Conservation (phyloP, 495 filamentous ascomycete species). For the Penicillium pulvis region DNA sequence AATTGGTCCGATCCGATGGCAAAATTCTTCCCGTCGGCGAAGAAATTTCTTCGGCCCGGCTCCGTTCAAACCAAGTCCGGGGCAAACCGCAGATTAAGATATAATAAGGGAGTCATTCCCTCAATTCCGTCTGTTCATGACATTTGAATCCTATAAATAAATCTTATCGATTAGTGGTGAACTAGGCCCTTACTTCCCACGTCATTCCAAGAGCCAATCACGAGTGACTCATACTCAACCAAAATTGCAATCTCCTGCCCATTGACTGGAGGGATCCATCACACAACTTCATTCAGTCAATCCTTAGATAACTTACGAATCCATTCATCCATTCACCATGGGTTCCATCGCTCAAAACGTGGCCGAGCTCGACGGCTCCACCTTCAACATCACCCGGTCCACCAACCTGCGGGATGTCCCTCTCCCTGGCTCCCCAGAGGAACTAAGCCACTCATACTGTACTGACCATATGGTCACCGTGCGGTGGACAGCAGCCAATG, state of each 20-base stretch:
- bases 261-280: background rate
- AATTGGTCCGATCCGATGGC: background rate
- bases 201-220: background rate
- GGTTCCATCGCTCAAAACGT: conserved; percentile 36
- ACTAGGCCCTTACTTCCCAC: background rate
- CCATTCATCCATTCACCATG: conserved; percentile 27
- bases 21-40: conserved; percentile 5
- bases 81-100: conserved; percentile 20
- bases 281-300: background rate
- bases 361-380: conserved; percentile 69
- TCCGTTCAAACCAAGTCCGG: conserved; percentile 12
- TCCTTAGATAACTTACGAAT: background rate
- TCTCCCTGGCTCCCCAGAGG: conserved; percentile 54
- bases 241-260: background rate
- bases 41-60: conserved; percentile 19
- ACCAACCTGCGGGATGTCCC: conserved; percentile 70
- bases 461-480: conserved; percentile 91
- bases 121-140: background rate
- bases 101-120: background rate
- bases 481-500: conserved; percentile 63
- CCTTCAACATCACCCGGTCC: conserved; percentile 67
- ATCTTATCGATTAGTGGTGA: background rate
- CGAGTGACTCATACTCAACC: conserved; percentile 1
- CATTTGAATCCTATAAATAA: background rate
- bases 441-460: conserved; percentile 58